Conservation (phyloP, 257 asterid species). For the Solanum paucissectum region DNA sequence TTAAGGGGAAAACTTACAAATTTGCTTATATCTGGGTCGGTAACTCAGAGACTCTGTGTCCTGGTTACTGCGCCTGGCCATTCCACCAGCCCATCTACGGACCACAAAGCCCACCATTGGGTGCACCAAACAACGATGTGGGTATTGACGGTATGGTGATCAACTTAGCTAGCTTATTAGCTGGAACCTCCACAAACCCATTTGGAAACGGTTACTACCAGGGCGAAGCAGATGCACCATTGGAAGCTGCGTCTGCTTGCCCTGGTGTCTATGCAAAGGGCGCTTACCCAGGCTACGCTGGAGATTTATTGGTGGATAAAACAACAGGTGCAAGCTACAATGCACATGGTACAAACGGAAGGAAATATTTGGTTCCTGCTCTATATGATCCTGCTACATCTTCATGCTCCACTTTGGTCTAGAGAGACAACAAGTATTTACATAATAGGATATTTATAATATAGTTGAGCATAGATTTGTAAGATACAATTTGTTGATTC, state of each 20-base stretch:
- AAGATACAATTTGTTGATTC: not conserved
- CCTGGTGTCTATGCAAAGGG: slow-evolving; percentile 42
- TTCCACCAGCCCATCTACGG: slow-evolving; percentile 56
- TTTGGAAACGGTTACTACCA: slow-evolving; percentile 45
- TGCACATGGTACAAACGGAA: slow-evolving; percentile 31
- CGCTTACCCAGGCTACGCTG: slow-evolving; percentile 61
- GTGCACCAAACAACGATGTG: slow-evolving; percentile 45
- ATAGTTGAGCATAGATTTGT: not conserved
- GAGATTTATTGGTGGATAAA: slow-evolving; percentile 36
- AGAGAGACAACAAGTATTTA: not conserved
- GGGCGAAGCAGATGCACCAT: slow-evolving; percentile 39
- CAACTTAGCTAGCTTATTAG: slow-evolving; percentile 37
- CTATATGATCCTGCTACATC: slow-evolving; percentile 37
- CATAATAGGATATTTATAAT: not conserved
- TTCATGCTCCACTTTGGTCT: slow-evolving; percentile 36
- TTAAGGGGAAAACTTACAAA: slow-evolving; percentile 23
- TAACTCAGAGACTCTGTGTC: slow-evolving; percentile 42
- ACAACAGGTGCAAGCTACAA: slow-evolving; percentile 53
- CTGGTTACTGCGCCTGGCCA: slow-evolving; percentile 64
- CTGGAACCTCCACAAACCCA: slow-evolving; percentile 48
- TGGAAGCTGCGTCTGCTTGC: slow-evolving; percentile 59
- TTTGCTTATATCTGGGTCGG: slow-evolving; percentile 60
- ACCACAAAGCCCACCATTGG: slow-evolving; percentile 39
- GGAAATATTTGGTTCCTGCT: slow-evolving; percentile 44
- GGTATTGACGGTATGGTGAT: slow-evolving; percentile 42